A percentile compares a stretch with the other conserved stretches of the same genome.
These are phyloP conservation scores for Paecilomyces sp. DNA, from an alignment of 2,329 filamentous ascomycete genomes.

Conservation along the genomic window DNA sequence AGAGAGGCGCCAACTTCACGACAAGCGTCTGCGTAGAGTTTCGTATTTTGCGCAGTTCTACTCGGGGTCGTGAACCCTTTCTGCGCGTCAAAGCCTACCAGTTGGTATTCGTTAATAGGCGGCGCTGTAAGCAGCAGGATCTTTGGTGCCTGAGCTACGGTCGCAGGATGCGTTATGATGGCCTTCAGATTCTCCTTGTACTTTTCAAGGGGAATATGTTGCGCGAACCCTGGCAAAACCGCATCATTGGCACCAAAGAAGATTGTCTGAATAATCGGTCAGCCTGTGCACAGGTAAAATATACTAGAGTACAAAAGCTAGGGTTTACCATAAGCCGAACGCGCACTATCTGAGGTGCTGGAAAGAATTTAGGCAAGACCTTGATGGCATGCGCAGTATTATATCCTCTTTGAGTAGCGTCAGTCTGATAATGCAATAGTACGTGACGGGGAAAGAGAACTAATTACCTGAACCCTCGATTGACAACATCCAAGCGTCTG, in stretches of 20 bases:
- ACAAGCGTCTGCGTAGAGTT: constrained; percentile 58
- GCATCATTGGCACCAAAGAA: constrained; percentile 92
- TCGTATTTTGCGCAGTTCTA: constrained; percentile 56
- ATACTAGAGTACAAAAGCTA: not conserved
- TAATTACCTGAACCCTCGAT: constrained; percentile 65
- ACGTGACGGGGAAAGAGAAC: not conserved
- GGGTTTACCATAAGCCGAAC: constrained; percentile 36
- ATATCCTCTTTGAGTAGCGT: constrained; percentile 55
- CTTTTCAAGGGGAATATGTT: constrained; percentile 69
- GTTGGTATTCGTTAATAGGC: constrained; percentile 69
- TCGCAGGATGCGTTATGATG: constrained; percentile 65
- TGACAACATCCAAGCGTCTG: constrained; percentile 76
- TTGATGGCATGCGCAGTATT: constrained; percentile 68
- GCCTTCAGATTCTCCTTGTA: constrained; percentile 66
- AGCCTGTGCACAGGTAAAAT: not conserved
- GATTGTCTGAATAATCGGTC: constrained; percentile 49
- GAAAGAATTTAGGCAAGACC: constrained; percentile 64
- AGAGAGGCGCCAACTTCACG: constrained; percentile 53
- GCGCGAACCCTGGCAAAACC: constrained; percentile 58
- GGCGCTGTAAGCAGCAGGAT: constrained; percentile 72
- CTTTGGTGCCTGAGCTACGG: constrained; percentile 64
- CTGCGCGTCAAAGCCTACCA: constrained; percentile 42
- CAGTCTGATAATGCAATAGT: constrained; percentile 1
- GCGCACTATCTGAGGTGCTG: constrained; percentile 50
- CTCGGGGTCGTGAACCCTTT: constrained; percentile 43